A percentile compares a stretch with the other conserved stretches of the same genome.
Conservation (phyloP, 148 eudicot genomes). For the Salicornia ramosissima region DNA sequence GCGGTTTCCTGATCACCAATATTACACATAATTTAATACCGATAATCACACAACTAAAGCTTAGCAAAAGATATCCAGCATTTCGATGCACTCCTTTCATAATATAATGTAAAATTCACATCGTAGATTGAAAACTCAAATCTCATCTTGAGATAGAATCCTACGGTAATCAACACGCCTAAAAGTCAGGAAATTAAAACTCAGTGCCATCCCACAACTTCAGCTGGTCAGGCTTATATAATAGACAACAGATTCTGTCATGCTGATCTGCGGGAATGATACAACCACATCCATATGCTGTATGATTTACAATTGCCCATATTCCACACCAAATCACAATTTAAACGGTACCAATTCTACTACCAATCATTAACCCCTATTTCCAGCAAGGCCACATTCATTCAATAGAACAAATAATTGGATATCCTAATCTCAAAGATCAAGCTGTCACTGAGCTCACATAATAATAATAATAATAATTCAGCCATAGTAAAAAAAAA, state of each 20-base stretch:
- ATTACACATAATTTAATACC: neutral
- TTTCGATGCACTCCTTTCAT: neutral
- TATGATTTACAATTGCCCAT: neutral
- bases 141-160: neutral
- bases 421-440: neutral
- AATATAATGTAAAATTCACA: neutral
- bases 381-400: constrained; percentile 21
- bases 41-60: neutral
- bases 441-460: constrained; percentile 8
- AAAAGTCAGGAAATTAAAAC: neutral
- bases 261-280: constrained; percentile 14
- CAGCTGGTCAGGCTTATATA: constrained; percentile 7
- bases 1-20: constrained; percentile 53
- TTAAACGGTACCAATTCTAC: constrained; percentile 18
- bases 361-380: constrained; percentile 21
- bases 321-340: neutral
- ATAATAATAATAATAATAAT: neutral
- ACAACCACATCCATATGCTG: constrained; percentile 16
- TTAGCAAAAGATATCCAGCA: neutral
- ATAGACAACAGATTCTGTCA: constrained; percentile 19
- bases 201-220: constrained; percentile 17
- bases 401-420: constrained; percentile 20
- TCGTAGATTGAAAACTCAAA: neutral
- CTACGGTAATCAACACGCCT: too few relatives aligned
- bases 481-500: too few relatives aligned